Evolutionary conservation across 768 basidiomycete species (phyloP), one percentile per base, ranked within the genome.

Genomic region (Xerocomellus chrysenteron): DNA sequence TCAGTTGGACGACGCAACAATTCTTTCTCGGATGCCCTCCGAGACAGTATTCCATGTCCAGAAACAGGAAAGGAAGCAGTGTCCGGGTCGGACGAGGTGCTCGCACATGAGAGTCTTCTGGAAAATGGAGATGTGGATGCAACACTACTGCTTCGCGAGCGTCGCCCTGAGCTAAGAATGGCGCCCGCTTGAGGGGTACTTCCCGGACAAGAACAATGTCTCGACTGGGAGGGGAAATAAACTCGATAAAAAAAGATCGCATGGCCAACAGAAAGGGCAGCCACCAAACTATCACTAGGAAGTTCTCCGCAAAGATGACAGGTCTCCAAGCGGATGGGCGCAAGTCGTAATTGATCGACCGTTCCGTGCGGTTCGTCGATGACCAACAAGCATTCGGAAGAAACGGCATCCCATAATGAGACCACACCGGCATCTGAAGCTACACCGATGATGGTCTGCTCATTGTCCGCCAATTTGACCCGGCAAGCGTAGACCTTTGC

Each of bases 251-350:
- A 77, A 26, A 79, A 76, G 39, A 94, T 78, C 32, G 78, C 69
- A 37, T 84, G 78, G 12, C 83, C 81, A n/a, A 85, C 80, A 0
- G 90, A 88, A 57, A 89, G 80, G 8, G 85, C 78, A 21, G 89
- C 70, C 42, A 81, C 73, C 64, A 94, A 78, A 55, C 84, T 86
- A 62, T 90, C 87, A 32, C 78, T 69, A 0, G 84, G 82, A 13
- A 80, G 76, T 56, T 90, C 84, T 21, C 85, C 84, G 66, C 94
- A 97, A 45, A 80, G 81, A 46, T 75, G 76, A 68, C 94, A 97
- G 4, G 74, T 80, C 57, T 80, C 81, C 56, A 74, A 73, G 10
- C 72, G 72, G 11, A 85, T 76, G 14, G 83, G 78, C 5, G 80
- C 79, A 47, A 94, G 71, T 26, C 82, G 80, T n/a, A 96, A 64